Base-by-base conservation (phyloP, 2,329 filamentous ascomycete genomes). In the Paramyrothecium sp. region DNA sequence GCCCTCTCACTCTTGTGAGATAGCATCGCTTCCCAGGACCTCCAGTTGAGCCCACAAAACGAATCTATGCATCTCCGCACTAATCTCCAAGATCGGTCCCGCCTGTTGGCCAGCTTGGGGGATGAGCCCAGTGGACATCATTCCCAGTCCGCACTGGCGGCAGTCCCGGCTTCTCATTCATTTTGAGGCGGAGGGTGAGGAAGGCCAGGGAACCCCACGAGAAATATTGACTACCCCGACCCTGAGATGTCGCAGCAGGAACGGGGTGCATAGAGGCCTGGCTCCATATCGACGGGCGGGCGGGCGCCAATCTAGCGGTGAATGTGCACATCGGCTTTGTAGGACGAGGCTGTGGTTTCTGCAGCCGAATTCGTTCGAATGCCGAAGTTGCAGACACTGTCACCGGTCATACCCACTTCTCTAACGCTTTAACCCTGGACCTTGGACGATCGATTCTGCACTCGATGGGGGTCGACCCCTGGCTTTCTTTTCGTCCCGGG, bases 301-400 rank as follows among this genome's bases (percentile, higher is more conserved):
- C n/a, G n/a, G 33, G 33, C 33, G 33, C 21, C 22, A 30, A 53
- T 30, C 21, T 33, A 53, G 51, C 51, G 51, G 51, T 53, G 51
- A 53, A 33, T n/a, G 12, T 34, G 23, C 33, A 51, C 57, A 61
- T 53, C 51, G 48, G 50, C 51, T 54, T 54, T 52, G 59, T 56
- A 49, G 56, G 49, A 54, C 33, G 33, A 38, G 33, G 10, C 16
- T 16, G 16, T 38, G 10, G 33, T 38, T 16, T 8, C 33, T 38
- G 33, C 33, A 38, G 33, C 33, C 16, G 16, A 16, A 38, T 38
- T 16, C 33, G 10, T 38, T 38, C 33, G 16, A 38, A 38, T n/a
- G 33, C 33, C 16, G 33, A 38, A 10, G 33, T 10, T 38, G 33
- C 33, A 38, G 16, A 16, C 33, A 10, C 10, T 38, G 33, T 38